Evolutionary conservation across 2,329 filamentous ascomycete species (phyloP), one percentile per base, ranked within the genome.

Genomic region (Basipetospora chlamydospora): DNA sequence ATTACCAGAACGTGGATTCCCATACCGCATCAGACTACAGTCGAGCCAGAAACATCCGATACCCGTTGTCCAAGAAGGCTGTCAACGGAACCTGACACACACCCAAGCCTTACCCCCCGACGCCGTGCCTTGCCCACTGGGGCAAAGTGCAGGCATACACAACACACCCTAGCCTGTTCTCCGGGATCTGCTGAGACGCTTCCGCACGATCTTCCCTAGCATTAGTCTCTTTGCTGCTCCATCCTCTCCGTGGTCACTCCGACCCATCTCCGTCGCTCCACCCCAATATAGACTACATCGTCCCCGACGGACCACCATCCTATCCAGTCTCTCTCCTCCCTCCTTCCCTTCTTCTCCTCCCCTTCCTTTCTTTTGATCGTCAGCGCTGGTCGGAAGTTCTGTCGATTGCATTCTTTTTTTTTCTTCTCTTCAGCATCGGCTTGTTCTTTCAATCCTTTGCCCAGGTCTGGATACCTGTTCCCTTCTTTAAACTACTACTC

Each of bases 391-490:
- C 61, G 63, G 60, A 64, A 58, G 59, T 56, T 17, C 56, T 58
- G 60, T 66, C 61, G 61, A 61, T 66, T 66, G 52, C 60, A 55
- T 60, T 68, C 59, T 61, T 66, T n/a, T n/a, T n/a, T n/a, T n/a
- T n/a, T n/a, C n/a, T n/a, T 67, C 57, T 61, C 55, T 60, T 63
- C 60, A 28, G 22, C 34, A 30, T 30, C 26, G 34, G 16, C 30
- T 28, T 17, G 34, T 43, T 43, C 46, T 53, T 50, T 48, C 52
- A 48, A 48, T 55, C 42, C 40, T 49, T 46, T 44, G 54, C 55
- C 61, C 67, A 57, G 67, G 69, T 67, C 64, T 60, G 70, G 68
- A 59, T 63, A 64, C 61, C 60, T 62, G 55, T 50, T 52, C 53
- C 43, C 35, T 35, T 39, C 32, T 37, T 35, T 32, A 30, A 18